Base-by-base conservation (phyloP, 306 rosid species). In the Inga laurina region DNA sequence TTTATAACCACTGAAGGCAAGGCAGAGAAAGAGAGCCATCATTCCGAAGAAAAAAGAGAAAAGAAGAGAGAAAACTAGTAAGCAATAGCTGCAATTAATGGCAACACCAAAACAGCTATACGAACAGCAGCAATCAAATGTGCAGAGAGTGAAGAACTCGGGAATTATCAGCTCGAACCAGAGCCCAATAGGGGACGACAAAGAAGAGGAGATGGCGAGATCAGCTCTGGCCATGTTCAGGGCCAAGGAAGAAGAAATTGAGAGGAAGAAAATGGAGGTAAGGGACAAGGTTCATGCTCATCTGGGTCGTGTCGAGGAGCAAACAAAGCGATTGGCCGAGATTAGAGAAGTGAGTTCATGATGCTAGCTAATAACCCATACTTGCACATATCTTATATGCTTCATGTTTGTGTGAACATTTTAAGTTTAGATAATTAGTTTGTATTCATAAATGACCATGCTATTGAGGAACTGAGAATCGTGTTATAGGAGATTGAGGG, bases 241-340 rank as follows among this genome's bases (percentile, higher is more conserved):
- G 14, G 97, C 86, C 3, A 96, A 92, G 86, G 99, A 96, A 85
- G 99, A 96, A 82, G 99, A 96, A 86, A 94, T 96, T 45, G 98
- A 94, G 90, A 92, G 85, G 84, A 96, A 71, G 86, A 96, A 94
- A 84, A 75, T 82, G 90, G 99, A 96, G 86, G 92, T 96, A 59
- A 92, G 91, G 74, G 94, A 91, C 65, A 96, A 90, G 82, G 97
- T 96, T 34, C 93, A 94, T 30, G 82, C 94, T 68, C 93, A 91
- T 79, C 75, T 96, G 10, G 97, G 97, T 48, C 87, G 91, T 0
- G 97, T 88, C 0, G 98, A 94, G 74, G 91, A 89, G 76, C 94
- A 90, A 71, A 89, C 97, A 19, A 92, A 88, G 83, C 92, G 98
- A 44, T 86, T 96, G 82, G 93, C 98, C 69, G 97, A 92, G 82